These are phyloP conservation scores for Vararia minispora DNA, from an alignment of 768 basidiomycete species.

Conservation along the genomic window DNA sequence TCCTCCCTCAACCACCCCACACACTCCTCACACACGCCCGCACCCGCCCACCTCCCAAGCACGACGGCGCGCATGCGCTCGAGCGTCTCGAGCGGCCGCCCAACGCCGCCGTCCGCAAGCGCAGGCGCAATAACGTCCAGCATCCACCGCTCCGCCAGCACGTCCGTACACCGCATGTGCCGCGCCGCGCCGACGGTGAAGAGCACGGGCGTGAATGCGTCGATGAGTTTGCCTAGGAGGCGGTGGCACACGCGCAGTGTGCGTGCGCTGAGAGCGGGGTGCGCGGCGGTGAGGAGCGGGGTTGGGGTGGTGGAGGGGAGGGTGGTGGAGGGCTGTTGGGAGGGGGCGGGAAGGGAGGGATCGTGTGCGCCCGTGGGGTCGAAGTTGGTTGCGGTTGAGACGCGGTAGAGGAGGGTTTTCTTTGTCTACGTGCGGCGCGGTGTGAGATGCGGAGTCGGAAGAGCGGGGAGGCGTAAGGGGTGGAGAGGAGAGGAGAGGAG, in stretches of 20 bases:
- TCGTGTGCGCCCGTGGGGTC: slow-evolving; percentile 26
- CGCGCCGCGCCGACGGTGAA: slow-evolving; percentile 61
- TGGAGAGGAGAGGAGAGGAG: not conserved
- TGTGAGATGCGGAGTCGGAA: not conserved
- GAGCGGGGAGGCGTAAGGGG: not conserved
- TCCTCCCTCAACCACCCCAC: slow-evolving; percentile 47
- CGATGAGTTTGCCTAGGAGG: slow-evolving; percentile 33
- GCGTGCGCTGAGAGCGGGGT: slow-evolving; percentile 17
- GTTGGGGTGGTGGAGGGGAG: slow-evolving; percentile 1
- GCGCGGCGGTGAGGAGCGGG: slow-evolving; percentile 7
- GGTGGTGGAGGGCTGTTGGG: too few relatives aligned
- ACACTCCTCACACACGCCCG: slow-evolving; percentile 51
- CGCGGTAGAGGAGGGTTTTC: slow-evolving; percentile 53
- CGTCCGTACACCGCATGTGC: slow-evolving; percentile 67
- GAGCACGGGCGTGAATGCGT: slow-evolving; percentile 58
- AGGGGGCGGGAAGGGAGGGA: slow-evolving; percentile 1
- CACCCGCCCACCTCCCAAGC: slow-evolving; percentile 45
- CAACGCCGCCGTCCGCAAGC: slow-evolving; percentile 48
- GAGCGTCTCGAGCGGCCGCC: slow-evolving; percentile 63
- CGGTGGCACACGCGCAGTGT: slow-evolving; percentile 17
- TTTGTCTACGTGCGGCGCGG: slow-evolving; percentile 30
- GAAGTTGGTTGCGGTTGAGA: slow-evolving; percentile 49
- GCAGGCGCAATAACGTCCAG: slow-evolving; percentile 56
- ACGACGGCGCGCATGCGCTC: slow-evolving; percentile 41
- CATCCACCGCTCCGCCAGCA: slow-evolving; percentile 67